phyloP scores from a whole-genome alignment of 306 rosid genomes.

The Coriaria nepalensis region DNA sequence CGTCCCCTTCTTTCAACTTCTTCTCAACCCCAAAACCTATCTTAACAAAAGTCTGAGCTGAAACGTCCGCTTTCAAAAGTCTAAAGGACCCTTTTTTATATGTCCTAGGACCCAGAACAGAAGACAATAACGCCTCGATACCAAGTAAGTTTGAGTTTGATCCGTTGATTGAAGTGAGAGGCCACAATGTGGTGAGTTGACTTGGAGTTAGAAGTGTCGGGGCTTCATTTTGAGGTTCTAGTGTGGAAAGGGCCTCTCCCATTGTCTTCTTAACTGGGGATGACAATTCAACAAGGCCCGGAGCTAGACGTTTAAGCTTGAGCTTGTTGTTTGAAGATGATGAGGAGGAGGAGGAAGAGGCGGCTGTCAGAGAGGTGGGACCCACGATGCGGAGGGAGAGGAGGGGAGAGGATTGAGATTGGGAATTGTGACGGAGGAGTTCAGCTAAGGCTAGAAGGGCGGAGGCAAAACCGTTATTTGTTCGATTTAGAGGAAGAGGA shows the following conservation, averaged over 20 bases:
- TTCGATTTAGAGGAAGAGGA: slow-evolving; percentile 58
- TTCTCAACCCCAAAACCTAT: slow-evolving; percentile 79
- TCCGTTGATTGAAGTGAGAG: slow-evolving; percentile 70
- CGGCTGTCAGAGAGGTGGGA: slow-evolving; percentile 63
- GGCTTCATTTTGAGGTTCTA: slow-evolving; percentile 32
- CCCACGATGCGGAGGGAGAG: slow-evolving; percentile 82
- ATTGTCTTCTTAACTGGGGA: slow-evolving; percentile 33
- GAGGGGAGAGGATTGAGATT: slow-evolving; percentile 27
- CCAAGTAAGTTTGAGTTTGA: slow-evolving; percentile 64
- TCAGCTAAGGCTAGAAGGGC: slow-evolving; percentile 68
- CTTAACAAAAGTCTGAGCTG: slow-evolving; percentile 73
- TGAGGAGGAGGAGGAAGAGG: slow-evolving; percentile 45
- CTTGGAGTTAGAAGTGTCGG: slow-evolving; percentile 51
- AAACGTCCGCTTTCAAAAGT: slow-evolving; percentile 77
- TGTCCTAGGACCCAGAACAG: slow-evolving; percentile 66
- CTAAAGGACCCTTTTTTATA: slow-evolving; percentile 62
- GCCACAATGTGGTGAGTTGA: slow-evolving; percentile 62
- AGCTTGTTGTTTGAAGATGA: slow-evolving; percentile 44
- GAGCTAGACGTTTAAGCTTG: slow-evolving; percentile 91
- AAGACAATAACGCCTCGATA: slow-evolving; percentile 51
- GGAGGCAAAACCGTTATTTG: slow-evolving; percentile 51
- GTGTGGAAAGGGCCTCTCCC: slow-evolving; percentile 25
- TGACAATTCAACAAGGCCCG: slow-evolving; percentile 85
- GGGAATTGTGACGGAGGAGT: slow-evolving; percentile 59
- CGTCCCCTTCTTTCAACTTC: slow-evolving; percentile 67